phyloP scores from a whole-genome alignment of 768 basidiomycete genomes.

The Pleurotus platypus region DNA sequence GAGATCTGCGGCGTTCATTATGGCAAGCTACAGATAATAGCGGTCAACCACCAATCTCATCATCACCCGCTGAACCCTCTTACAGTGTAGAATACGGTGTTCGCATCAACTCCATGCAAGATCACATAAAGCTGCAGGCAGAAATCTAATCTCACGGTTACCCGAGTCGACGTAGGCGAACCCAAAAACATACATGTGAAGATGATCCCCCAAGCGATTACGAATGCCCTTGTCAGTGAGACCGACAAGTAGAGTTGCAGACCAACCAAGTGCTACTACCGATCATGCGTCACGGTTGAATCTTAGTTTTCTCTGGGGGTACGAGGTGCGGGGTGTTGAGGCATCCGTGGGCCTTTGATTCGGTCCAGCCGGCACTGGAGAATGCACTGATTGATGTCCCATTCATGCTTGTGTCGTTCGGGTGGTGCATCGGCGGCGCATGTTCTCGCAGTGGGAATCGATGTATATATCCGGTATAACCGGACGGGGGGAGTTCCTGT shows the following conservation, averaged over 20 bases:
- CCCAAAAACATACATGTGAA: slow-evolving; percentile 38
- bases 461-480: no score
- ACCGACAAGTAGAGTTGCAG: neutral
- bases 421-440: slow-evolving; percentile 16
- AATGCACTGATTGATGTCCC: slow-evolving; percentile 32
- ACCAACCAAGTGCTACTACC: no score
- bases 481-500: no score
- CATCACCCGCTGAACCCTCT: neutral
- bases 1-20: slow-evolving; percentile 48
- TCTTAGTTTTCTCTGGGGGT: no score
- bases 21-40: slow-evolving; percentile 31
- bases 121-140: slow-evolving; percentile 52
- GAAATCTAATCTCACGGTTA: slow-evolving; percentile 33
- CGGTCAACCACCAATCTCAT: no score
- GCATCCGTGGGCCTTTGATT: no score
- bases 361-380: slow-evolving; percentile 12
- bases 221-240: slow-evolving; percentile 26
- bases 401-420: slow-evolving; percentile 32
- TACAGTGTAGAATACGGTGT: slow-evolving; percentile 47
- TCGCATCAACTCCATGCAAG: slow-evolving; percentile 34
- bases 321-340: no score
- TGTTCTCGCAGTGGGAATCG: no score
- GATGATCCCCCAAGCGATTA: slow-evolving; percentile 43
- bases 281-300: no score
- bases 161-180: neutral